Base-by-base conservation (phyloP, 495 filamentous ascomycete genomes). In the Penicillium angulare region DNA sequence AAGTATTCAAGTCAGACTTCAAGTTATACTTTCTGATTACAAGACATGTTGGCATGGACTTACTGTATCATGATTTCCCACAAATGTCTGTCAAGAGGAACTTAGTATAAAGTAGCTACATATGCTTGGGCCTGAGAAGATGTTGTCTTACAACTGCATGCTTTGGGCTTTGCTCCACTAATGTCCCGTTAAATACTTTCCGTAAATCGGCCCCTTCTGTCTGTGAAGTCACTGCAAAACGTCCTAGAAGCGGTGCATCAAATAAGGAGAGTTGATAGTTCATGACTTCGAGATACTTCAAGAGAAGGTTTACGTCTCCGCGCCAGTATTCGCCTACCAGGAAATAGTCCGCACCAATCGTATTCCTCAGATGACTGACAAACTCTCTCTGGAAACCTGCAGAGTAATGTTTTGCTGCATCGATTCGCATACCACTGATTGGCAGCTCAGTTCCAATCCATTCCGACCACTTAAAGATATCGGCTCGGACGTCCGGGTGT, bases 261-360 rank as follows among this genome's bases (percentile, higher is more conserved):
- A 86, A 92, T 17, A 89, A 64, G n/a, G 77, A 79, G 20, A 87
- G 74, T 32, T 76, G 72, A 49, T 83, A 72, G 43, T 79, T 59
- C 78, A 88, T 83, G 26, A 73, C 65, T 33, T 83, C 74, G 27
- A 89, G 69, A 56, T 84, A 89, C 5, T 68, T 64, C 1, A 72
- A 56, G 53, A 90, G 76, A 33, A 75, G 67, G 12, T 75, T 57
- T 4, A 78, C 67, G 52, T 85, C 80, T 31, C 80, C 82, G 46
- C 79, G 75, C 87, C 86, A 90, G 60, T 84, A 88, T 58, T 90
- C 88, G 17, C 82, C 85, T 5, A 92, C 83, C 12, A 88, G 64
- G 59, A 87, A 87, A 68, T 79, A 84, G 15, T 81, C 68, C 1
- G 67, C 54, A 5, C 79, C 78, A 33, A 78, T 67, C 0, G 67